A percentile compares a stretch with the other conserved stretches of the same genome.
These are phyloP conservation scores for Cinchona pubescens DNA, from an alignment of 257 asterid species.

Conservation along the genomic window DNA sequence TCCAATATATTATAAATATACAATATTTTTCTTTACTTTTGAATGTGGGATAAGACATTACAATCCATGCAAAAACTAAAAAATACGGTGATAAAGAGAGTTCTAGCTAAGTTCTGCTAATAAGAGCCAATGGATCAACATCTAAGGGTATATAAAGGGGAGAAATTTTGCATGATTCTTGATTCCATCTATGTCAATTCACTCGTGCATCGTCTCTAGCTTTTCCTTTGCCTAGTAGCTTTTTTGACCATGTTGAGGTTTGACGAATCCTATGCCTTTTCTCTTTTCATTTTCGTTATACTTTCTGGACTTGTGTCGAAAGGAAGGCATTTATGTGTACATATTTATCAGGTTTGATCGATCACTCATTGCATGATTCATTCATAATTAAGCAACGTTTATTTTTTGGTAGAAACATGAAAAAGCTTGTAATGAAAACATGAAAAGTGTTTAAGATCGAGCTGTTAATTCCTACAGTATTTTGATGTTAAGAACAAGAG, in stretches of 20 bases:
- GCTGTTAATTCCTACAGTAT: too few relatives aligned
- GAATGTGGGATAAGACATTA: too few relatives aligned
- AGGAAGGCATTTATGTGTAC: too few relatives aligned
- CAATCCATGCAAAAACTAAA: too few relatives aligned
- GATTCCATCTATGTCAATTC: background rate
- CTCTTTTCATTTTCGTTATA: background rate
- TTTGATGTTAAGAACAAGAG: background rate
- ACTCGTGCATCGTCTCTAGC: background rate
- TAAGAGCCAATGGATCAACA: background rate
- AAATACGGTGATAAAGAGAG: background rate
- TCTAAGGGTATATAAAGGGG: background rate
- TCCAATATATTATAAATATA: too few relatives aligned
- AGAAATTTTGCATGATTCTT: background rate
- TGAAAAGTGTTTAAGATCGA: too few relatives aligned
- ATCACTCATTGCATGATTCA: too few relatives aligned
- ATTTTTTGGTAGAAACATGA: too few relatives aligned
- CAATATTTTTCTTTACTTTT: too few relatives aligned
- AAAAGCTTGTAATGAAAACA: too few relatives aligned
- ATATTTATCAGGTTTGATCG: too few relatives aligned
- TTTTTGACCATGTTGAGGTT: slow-evolving; percentile 28
- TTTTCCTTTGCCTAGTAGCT: slow-evolving; percentile 3
- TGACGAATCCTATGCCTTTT: slow-evolving; percentile 27
- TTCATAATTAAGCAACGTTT: too few relatives aligned
- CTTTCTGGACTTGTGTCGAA: background rate
- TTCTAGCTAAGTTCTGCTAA: background rate